A percentile compares a stretch with the other conserved stretches of the same genome.
These are phyloP conservation scores for Xerocomellus intermedius DNA, from an alignment of 768 basidiomycete species.

Conservation along the genomic window DNA sequence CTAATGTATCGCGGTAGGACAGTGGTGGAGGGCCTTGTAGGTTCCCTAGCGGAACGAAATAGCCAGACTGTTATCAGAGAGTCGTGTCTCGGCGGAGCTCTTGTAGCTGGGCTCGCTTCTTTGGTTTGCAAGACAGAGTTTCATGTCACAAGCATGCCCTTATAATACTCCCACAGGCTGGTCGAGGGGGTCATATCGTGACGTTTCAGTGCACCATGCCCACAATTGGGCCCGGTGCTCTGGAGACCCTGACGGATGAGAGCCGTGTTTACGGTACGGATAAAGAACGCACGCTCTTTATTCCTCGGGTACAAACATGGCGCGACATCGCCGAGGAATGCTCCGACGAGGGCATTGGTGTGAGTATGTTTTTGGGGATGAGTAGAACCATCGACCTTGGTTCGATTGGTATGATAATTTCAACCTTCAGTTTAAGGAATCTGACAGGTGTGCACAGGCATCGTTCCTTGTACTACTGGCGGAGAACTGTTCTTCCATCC, in stretches of 20 bases:
- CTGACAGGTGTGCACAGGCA: conserved; percentile 40
- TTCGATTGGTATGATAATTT: conserved; percentile 61
- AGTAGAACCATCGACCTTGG: conserved; percentile 81
- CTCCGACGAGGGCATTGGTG: conserved; percentile 85
- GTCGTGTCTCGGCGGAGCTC: conserved; percentile 75
- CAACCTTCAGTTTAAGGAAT: neutral
- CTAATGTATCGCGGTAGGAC: conserved; percentile 38
- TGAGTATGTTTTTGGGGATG: conserved; percentile 86
- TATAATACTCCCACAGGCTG: conserved; percentile 41
- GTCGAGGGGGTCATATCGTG: conserved; percentile 75
- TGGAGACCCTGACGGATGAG: conserved; percentile 59
- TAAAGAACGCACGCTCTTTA: conserved; percentile 80
- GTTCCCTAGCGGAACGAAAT: conserved; percentile 61
- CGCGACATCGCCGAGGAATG: conserved; percentile 82
- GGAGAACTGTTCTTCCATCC: conserved; percentile 93
- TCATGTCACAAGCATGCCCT: conserved; percentile 13
- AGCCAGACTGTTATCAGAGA: conserved; percentile 45
- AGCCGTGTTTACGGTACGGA: conserved; percentile 73
- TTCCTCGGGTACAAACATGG: conserved; percentile 79
- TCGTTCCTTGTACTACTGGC: conserved; percentile 71
- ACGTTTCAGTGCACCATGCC: conserved; percentile 71
- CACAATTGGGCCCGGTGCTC: conserved; percentile 68
- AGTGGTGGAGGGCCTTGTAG: conserved; percentile 65
- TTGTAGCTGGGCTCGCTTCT: conserved; percentile 68
- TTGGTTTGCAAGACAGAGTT: conserved; percentile 48